Conservation (phyloP, 257 asterid species). For the Solanum lycopersicoides region DNA sequence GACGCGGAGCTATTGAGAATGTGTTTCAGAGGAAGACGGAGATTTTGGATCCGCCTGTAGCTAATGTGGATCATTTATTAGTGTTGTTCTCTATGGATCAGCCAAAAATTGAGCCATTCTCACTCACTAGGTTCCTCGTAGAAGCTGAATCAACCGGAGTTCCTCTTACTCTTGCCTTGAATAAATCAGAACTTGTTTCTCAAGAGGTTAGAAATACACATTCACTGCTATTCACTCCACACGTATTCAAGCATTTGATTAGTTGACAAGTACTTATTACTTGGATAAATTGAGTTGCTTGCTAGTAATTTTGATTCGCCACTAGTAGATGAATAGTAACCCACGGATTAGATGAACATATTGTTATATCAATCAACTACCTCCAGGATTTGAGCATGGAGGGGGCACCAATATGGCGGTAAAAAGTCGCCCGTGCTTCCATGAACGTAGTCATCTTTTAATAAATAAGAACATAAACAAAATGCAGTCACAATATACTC, state of each 20-base stretch:
- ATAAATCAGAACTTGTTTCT: slow-evolving; percentile 71
- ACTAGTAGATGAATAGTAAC: background rate
- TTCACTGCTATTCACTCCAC: background rate
- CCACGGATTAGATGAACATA: background rate
- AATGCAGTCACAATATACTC: background rate
- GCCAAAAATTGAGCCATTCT: slow-evolving; percentile 66
- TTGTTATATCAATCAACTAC: background rate
- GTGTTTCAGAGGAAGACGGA: slow-evolving; percentile 64
- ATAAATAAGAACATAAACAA: background rate
- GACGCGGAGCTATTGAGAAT: slow-evolving; percentile 89
- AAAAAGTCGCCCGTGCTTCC: background rate
- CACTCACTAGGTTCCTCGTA: slow-evolving; percentile 82
- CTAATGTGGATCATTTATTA: slow-evolving; percentile 80
- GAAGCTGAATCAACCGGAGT: slow-evolving; percentile 93
- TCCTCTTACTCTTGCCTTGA: slow-evolving; percentile 74
- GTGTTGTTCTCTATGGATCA: slow-evolving; percentile 77
- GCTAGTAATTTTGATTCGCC: background rate
- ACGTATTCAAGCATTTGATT: background rate
- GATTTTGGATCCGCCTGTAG: slow-evolving; percentile 87
- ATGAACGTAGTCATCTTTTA: background rate
- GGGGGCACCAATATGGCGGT: background rate
- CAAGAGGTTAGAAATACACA: slow-evolving; percentile 31
- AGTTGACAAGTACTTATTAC: background rate
- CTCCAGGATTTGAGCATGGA: background rate
- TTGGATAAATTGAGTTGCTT: background rate